phyloP scores from a whole-genome alignment of 257 asterid species.

The Solanum corneliomulleri region DNA sequence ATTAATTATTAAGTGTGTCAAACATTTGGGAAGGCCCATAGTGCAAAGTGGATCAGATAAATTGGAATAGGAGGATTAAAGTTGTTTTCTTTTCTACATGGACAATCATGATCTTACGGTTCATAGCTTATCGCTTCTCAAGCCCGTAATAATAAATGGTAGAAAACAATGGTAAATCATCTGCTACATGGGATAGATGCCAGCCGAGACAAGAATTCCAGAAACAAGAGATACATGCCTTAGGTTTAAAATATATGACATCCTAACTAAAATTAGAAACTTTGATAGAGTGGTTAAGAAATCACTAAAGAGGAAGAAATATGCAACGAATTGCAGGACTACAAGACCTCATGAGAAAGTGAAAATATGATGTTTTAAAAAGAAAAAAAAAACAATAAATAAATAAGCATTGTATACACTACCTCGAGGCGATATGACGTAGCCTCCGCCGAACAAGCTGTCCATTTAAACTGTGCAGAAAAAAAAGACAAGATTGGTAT shows the following conservation, averaged over 20 bases:
- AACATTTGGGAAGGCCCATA: background rate
- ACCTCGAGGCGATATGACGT: constrained; percentile 86
- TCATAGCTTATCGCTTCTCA: background rate
- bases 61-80: background rate
- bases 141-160: background rate
- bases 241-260: background rate
- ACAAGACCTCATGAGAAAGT: background rate
- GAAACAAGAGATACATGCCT: background rate
- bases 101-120: background rate
- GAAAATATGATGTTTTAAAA: background rate
- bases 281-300: background rate
- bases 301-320: background rate
- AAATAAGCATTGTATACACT: constrained; percentile 6
- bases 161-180: background rate
- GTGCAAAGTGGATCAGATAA: background rate
- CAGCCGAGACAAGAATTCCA: background rate
- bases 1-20: background rate
- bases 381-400: background rate
- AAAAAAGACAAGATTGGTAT: background rate
- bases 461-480: constrained; percentile 56
- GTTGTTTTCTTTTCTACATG: background rate
- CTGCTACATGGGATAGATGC: background rate
- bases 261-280: background rate
- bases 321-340: background rate
- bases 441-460: constrained; percentile 85